Evolutionary conservation across 345 rosid genomes (phyloP), one percentile per base, ranked within the genome.

Genomic region (Citrus trifoliata): DNA sequence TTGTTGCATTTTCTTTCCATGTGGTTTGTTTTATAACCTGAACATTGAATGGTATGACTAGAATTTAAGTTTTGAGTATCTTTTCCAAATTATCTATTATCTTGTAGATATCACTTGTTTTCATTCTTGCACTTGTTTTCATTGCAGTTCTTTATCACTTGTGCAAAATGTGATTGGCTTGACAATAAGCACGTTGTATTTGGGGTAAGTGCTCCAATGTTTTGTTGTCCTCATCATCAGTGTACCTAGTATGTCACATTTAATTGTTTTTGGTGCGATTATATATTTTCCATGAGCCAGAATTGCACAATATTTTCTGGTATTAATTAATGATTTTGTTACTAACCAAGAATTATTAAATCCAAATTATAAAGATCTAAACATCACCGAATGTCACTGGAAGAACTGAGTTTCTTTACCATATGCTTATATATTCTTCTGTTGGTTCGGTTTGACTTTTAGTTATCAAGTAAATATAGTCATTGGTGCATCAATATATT

Each of bases 91-190:
- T 19, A 73, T 74, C 24, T 68, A 2, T 72, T 28, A 27, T 77
- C 61, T 71, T 40, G 35, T 63, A 38, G 71, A 42, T n/a, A 8
- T 81, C n/a, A 2, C n/a, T n/a, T n/a, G n/a, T 42, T 18, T 67
- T 48, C 10, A 4, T 6, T 9, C 33, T 4, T 79, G 55, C 27
- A 24, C 67, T 27, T 61, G 68, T 64, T 13, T 81, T 55, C 38
- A 33, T 79, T 89, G 90, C 99, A 93, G 98, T 97, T 97, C 85
- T 97, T 97, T 76, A 76, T 97, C 79, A 90, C 97, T 3, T 97
- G 99, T 78, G 90, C 98, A 53, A 97, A 97, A 87, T 93, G 98
- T 33, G 99, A 97, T 82, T 97, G 99, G 98, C 99, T 97, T 55
- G 98, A 94, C 84, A 91, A 94, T 82, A 92, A 90, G 90, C 99